Evolutionary conservation across 805 yeast species (phyloP), one percentile per base, ranked within the genome.

Genomic region (Wickerhamomyces bisporus): DNA sequence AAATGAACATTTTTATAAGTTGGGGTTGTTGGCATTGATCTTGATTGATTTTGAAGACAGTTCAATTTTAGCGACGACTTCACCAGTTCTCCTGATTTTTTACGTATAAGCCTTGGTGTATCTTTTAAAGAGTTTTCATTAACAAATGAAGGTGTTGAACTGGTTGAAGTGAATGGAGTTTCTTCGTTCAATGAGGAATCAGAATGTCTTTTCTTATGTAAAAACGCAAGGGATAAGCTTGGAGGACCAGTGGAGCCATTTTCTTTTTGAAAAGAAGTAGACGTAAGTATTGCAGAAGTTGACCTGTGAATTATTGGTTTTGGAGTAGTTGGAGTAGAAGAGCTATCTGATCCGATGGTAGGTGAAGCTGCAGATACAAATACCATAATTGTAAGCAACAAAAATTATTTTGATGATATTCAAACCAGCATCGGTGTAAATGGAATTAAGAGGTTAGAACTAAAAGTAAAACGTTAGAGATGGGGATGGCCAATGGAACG

Each of bases 31-130:
- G 81, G 81, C 41, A 73, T 55, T 2, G 79, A 73, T 46, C 57
- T 64, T 12, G 69, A 58, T 24, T 55, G 36, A n/a, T 40, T 42
- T 15, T 54, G 58, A n/a, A 68, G 50, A 15, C 60, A 49, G 36
- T 58, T 58, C 17, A 68, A 36, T 52, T 81, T 82, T 39, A 86
- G 66, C 12, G 86, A 80, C 3, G 89, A 77, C 54, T 85, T 85
- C 32, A 86, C 82, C 31, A 84, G 64, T 55, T 87, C 96, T n/a
- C 95, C 96, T 1, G 87, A 77, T 58, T 88, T 88, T 58, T 88
- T 89, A 34, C 94, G 77, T 4, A 86, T 74, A 38, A 85, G 61
- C 4, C 68, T 66, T 13, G 60, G 56, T 8, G 18, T 30, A 15
- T 25, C 32, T 9, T 28, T 30, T 18, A 6, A 6, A n/a, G 23